Evolutionary conservation across 257 asterid species (phyloP).

Genomic region (Nicotiana knightiana): DNA sequence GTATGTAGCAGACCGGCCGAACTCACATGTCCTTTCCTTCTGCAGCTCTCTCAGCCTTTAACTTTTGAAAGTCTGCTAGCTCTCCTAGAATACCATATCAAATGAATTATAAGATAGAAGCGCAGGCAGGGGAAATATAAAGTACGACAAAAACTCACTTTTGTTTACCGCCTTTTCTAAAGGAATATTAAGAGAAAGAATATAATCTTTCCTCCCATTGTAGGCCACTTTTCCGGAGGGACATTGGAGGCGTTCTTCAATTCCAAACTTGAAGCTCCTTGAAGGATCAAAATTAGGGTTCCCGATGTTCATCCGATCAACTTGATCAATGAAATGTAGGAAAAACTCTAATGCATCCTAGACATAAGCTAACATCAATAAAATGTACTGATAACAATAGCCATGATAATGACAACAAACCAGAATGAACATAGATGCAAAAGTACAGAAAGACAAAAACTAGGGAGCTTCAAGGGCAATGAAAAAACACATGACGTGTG

Average conservation of each 20-base stretch:
- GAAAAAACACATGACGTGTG: neutral
- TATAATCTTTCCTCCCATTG: conserved; percentile 69
- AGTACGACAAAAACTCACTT: conserved; percentile 42
- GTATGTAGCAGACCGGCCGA: neutral
- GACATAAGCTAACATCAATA: conserved; percentile 21
- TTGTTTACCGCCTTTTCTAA: conserved; percentile 80
- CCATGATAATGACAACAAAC: conserved; percentile 1
- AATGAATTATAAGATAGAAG: conserved; percentile 5
- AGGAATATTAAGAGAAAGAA: conserved; percentile 81
- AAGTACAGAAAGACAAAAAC: neutral
- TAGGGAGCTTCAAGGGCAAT: neutral
- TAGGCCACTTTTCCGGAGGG: conserved; percentile 89
- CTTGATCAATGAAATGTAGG: conserved; percentile 91
- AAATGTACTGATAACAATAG: neutral
- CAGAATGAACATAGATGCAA: neutral
- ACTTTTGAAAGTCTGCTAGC: conserved; percentile 56
- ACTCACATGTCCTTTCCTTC: conserved; percentile 82
- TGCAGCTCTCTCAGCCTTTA: conserved; percentile 65
- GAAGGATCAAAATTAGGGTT: conserved; percentile 68
- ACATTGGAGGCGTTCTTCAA: conserved; percentile 90
- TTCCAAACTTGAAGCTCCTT: conserved; percentile 88
- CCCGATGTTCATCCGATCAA: conserved; percentile 64
- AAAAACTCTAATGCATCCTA: conserved; percentile 97
- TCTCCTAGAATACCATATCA: conserved; percentile 45
- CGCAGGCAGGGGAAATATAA: no score